A percentile compares a stretch with the other conserved stretches of the same genome.
Evolutionary conservation across 352 stramenopile species (phyloP).

Genomic region (Globisporangium splendens): DNA sequence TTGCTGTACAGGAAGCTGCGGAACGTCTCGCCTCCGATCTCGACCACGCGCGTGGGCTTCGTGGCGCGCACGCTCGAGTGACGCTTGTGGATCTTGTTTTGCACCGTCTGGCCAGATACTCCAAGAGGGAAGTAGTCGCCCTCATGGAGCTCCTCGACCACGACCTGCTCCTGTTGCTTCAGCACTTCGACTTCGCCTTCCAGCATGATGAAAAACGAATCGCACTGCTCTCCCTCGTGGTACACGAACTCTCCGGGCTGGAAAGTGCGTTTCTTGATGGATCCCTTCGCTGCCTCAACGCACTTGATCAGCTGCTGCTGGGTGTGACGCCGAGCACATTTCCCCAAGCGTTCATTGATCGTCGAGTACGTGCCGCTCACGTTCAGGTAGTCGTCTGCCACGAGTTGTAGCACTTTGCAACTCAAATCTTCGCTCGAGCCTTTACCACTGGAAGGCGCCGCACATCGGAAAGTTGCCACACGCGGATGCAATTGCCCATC

Average conservation of each 20-base stretch:
- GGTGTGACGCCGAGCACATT: constrained; percentile 53
- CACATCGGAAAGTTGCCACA: constrained; percentile 68
- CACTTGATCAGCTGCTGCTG: constrained; percentile 76
- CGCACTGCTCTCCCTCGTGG: constrained; percentile 67
- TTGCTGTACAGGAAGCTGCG: constrained; percentile 82
- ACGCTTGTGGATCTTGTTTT: constrained; percentile 64
- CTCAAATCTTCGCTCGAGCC: constrained; percentile 17
- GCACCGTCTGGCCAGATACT: constrained; percentile 61
- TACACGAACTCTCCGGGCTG: constrained; percentile 68
- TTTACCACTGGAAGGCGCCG: neutral
- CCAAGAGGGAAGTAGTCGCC: constrained; percentile 83
- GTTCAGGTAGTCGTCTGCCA: constrained; percentile 77
- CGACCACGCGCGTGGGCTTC: constrained; percentile 62
- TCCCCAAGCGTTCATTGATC: constrained; percentile 66
- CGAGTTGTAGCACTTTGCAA: constrained; percentile 77
- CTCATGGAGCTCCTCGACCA: constrained; percentile 65
- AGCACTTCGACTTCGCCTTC: constrained; percentile 73
- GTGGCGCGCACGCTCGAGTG: constrained; percentile 73
- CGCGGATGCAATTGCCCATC: constrained; percentile 64
- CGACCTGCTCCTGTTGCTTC: constrained; percentile 54
- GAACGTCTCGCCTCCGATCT: constrained; percentile 80
- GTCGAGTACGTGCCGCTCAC: constrained; percentile 70
- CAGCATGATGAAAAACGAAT: constrained; percentile 80
- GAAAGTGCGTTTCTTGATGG: constrained; percentile 61
- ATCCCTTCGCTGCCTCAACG: constrained; percentile 66